These are phyloP conservation scores for Talaromyces sp. DNA, from an alignment of 2,329 filamentous ascomycete species.

Conservation along the genomic window DNA sequence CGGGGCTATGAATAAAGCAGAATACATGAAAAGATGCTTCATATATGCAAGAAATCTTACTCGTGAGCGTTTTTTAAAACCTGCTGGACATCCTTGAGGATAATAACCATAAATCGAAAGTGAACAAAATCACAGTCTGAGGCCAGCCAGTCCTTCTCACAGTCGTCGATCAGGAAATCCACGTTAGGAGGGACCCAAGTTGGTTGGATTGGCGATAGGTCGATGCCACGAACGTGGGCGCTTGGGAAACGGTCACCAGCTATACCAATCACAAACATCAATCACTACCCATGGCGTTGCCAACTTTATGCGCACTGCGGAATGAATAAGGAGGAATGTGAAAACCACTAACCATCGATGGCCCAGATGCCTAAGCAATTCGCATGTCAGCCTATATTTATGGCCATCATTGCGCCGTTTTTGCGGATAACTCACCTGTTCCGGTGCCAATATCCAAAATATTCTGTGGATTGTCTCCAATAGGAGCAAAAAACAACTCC, in stretches of 20 bases:
- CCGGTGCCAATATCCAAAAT: constrained; percentile 12
- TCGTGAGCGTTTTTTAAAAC: constrained; percentile 4
- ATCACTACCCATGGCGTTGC: not conserved
- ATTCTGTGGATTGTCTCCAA: constrained; percentile 3
- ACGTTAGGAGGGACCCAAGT: constrained; percentile 11
- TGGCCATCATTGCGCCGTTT: not conserved
- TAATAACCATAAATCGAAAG: constrained; percentile 8
- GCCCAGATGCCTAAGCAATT: constrained; percentile 4
- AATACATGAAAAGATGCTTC: not conserved
- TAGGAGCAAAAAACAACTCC: constrained; percentile 6
- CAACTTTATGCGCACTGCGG: not conserved
- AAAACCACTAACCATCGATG: constrained; percentile 4
- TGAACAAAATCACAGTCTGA: constrained; percentile 8
- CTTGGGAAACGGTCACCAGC: constrained; percentile 8
- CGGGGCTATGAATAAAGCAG: not conserved
- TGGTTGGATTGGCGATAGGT: constrained; percentile 9
- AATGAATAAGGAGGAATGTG: not conserved
- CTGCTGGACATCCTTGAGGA: constrained; percentile 2
- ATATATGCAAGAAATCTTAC: not conserved
- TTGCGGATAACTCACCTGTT: constrained; percentile 21
- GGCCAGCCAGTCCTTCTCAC: constrained; percentile 8
- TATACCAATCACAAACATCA: not conserved
- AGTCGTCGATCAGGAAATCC: constrained; percentile 9
- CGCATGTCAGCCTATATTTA: constrained; percentile 17
- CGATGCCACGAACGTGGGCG: constrained; percentile 43